Evolutionary conservation across 2,329 filamentous ascomycete genomes (phyloP).

Genomic region (Colletotrichum sansevieriae): DNA sequence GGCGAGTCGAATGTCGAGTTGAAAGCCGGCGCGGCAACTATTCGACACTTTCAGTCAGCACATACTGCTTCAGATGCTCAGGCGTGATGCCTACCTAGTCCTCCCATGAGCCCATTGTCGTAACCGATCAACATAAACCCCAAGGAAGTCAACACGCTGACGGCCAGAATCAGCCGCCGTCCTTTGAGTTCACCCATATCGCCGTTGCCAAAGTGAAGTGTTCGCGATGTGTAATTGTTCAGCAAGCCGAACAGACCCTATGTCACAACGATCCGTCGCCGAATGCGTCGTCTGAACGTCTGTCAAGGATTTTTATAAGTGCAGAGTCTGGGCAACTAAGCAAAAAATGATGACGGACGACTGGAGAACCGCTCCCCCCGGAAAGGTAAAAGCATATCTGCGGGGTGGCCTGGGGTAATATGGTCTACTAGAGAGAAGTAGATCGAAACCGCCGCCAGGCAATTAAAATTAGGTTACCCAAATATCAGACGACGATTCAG

Average conservation of each 20-base stretch:
- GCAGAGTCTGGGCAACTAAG: neutral
- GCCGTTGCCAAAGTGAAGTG: neutral
- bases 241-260: neutral
- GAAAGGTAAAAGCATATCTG: conserved; percentile 12
- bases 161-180: conserved; percentile 55
- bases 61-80: neutral
- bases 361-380: conserved; percentile 22
- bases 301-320: conserved; percentile 23
- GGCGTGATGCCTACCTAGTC: conserved; percentile 45
- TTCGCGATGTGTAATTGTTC: neutral
- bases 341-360: neutral
- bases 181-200: conserved; percentile 45
- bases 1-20: conserved; percentile 56
- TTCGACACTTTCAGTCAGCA: conserved; percentile 42
- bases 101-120: conserved; percentile 61
- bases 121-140: conserved; percentile 63
- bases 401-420: neutral
- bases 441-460: conserved; percentile 7
- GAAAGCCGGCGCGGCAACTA: conserved; percentile 56
- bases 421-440: neutral
- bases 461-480: conserved; percentile 24
- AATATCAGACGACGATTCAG: conserved; percentile 25
- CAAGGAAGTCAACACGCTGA: conserved; percentile 59
- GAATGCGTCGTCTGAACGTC: neutral
- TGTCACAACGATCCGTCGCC: too few species aligned